These are phyloP conservation scores for Psophocarpus tetragonolobus DNA, from an alignment of 306 rosid genomes.

Conservation along the genomic window DNA sequence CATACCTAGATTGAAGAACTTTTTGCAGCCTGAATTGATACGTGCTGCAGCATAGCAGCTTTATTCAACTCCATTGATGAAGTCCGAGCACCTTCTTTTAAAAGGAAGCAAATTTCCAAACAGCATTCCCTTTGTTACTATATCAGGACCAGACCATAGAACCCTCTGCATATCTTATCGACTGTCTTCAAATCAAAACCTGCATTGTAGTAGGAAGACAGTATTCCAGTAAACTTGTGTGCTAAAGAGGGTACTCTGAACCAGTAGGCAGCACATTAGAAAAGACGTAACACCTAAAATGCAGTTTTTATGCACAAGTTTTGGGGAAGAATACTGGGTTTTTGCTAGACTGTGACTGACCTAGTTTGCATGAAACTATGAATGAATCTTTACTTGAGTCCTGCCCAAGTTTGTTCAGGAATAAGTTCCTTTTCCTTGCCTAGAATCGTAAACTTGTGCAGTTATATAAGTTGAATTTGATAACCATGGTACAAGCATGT, in stretches of 20 bases:
- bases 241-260: background rate
- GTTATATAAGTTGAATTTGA: background rate
- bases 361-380: background rate
- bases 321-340: background rate
- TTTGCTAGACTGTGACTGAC: background rate
- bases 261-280: background rate
- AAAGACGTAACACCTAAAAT: background rate
- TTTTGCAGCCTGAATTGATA: background rate
- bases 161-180: background rate
- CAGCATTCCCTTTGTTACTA: background rate
- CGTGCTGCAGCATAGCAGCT: background rate
- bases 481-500: background rate
- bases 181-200: background rate
- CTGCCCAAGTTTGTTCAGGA: background rate
- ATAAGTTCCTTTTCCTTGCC: background rate
- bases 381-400: background rate
- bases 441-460: background rate
- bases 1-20: background rate
- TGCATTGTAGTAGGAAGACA: background rate
- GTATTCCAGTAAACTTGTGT: background rate
- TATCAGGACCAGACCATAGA: background rate
- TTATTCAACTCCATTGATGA: background rate
- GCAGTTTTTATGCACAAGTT: background rate
- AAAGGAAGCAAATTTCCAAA: background rate
- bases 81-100: background rate